Conservation (phyloP, 139 green algal species). For the Nannochloris sp. region DNA sequence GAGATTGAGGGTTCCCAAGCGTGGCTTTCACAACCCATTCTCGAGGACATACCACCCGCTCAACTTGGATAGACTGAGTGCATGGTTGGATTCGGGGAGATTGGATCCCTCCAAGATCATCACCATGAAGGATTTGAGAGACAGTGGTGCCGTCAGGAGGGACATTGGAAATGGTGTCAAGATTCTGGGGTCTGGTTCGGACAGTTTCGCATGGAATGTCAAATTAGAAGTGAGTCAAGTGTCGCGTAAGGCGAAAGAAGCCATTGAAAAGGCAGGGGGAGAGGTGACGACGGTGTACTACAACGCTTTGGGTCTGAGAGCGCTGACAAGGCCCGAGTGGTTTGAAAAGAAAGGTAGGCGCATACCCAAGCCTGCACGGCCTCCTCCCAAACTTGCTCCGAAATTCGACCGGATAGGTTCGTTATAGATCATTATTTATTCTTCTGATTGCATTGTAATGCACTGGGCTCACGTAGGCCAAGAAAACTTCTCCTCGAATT, state of each 20-base stretch:
- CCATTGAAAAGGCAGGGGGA: conserved; percentile 63
- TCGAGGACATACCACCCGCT: conserved; percentile 33
- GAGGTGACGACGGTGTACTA: conserved; percentile 87
- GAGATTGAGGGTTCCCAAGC: conserved; percentile 43
- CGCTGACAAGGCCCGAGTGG: conserved; percentile 64
- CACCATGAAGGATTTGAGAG: conserved; percentile 83
- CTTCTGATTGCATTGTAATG: conserved; percentile 62
- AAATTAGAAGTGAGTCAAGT: conserved; percentile 68
- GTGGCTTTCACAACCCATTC: conserved; percentile 61
- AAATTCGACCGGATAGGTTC: conserved; percentile 48
- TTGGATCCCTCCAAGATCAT: conserved; percentile 59
- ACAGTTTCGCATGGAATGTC: conserved; percentile 28
- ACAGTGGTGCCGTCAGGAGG: conserved; percentile 47
- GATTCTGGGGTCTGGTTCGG: conserved; percentile 53
- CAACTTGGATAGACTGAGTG: conserved; percentile 51
- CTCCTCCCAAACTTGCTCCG: conserved; percentile 51
- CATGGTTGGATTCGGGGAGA: conserved; percentile 50
- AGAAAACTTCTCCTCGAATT: conserved; percentile 45
- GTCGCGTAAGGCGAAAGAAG: conserved; percentile 32
- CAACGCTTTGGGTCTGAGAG: conserved; percentile 73
- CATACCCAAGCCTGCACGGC: conserved; percentile 59
- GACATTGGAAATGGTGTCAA: conserved; percentile 74
- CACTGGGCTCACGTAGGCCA: conserved; percentile 55
- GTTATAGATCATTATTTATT: background rate
- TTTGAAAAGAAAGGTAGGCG: conserved; percentile 57